A percentile compares a stretch with the other conserved stretches of the same genome.
phyloP scores from a whole-genome alignment of 1,284 basidiomycete species.

The Rhodotorula sp. region DNA sequence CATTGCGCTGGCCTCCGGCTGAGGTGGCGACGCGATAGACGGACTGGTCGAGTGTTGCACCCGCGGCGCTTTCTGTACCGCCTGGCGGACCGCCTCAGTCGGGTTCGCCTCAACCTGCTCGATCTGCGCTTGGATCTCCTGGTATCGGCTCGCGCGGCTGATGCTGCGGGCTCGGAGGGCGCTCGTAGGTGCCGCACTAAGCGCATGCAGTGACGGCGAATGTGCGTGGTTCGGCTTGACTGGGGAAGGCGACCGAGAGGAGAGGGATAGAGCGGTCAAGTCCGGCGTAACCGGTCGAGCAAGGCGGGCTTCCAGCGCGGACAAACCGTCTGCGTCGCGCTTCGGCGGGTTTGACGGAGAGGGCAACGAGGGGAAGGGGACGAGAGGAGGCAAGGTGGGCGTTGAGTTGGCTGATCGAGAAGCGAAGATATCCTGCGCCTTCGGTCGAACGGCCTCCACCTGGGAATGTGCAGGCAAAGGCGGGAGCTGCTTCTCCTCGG shows the following conservation, averaged over 20 bases:
- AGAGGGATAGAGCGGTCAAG: neutral
- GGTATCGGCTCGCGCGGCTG: conserved; percentile 8
- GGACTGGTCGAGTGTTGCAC: neutral
- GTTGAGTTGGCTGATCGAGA: neutral
- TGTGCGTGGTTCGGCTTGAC: neutral
- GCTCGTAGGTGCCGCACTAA: neutral
- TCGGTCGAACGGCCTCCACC: neutral
- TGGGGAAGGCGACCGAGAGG: conserved; percentile 10
- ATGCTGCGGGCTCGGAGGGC: conserved; percentile 20
- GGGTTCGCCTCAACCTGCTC: conserved; percentile 1
- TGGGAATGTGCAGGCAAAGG: neutral
- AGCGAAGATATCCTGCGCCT: conserved; percentile 23
- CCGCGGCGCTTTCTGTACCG: neutral
- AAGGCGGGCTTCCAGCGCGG: conserved; percentile 28
- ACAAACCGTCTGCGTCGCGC: conserved; percentile 16
- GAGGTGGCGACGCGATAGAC: neutral
- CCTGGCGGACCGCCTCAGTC: conserved; percentile 6
- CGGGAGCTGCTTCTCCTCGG: neutral
- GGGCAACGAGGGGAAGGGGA: neutral
- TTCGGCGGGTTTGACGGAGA: neutral
- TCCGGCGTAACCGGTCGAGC: neutral
- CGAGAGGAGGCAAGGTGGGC: neutral
- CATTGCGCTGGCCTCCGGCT: neutral
- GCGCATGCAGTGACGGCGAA: neutral
- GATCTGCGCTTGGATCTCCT: neutral